phyloP scores from a whole-genome alignment of 106 monocot genomes.

The Apostasia shenzhenica region DNA sequence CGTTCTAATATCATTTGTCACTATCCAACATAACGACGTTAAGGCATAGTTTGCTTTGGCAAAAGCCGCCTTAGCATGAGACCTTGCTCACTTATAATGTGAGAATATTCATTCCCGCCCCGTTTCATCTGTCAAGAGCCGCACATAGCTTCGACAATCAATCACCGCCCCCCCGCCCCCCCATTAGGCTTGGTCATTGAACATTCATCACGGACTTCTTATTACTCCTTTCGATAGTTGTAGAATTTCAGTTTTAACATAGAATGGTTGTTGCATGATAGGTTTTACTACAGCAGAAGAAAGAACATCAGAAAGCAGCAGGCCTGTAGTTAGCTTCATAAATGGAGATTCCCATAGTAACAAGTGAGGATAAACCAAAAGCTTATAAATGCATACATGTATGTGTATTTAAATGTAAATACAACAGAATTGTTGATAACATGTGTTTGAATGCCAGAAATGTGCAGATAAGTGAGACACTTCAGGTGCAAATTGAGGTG shows the following conservation, averaged over 20 bases:
- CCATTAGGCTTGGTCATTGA: too few species aligned
- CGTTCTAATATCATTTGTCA: too few species aligned
- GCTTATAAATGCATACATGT: background rate
- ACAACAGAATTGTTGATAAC: background rate
- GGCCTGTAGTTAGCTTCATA: conserved; percentile 12
- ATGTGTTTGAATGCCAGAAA: conserved; percentile 21
- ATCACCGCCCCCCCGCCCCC: too few species aligned
- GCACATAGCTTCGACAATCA: too few species aligned
- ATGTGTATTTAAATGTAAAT: background rate
- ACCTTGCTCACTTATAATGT: too few species aligned
- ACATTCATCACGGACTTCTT: too few species aligned
- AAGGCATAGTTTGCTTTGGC: too few species aligned
- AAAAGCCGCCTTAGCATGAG: too few species aligned
- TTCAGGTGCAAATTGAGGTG: conserved; percentile 85
- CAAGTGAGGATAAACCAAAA: conserved; percentile 33
- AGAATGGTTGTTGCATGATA: conserved; percentile 6
- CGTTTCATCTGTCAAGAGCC: too few species aligned
- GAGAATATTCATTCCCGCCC: too few species aligned
- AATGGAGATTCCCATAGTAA: conserved; percentile 22
- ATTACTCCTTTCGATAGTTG: background rate
- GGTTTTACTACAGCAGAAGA: conserved; percentile 18
- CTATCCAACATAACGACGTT: too few species aligned
- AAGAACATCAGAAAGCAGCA: conserved; percentile 17
- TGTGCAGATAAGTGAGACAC: conserved; percentile 68
- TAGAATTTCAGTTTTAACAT: conserved; percentile 1